A percentile compares a stretch with the other conserved stretches of the same genome.
Evolutionary conservation across 2,329 filamentous ascomycete species (phyloP).

Genomic region (Calonectria henricotiae): DNA sequence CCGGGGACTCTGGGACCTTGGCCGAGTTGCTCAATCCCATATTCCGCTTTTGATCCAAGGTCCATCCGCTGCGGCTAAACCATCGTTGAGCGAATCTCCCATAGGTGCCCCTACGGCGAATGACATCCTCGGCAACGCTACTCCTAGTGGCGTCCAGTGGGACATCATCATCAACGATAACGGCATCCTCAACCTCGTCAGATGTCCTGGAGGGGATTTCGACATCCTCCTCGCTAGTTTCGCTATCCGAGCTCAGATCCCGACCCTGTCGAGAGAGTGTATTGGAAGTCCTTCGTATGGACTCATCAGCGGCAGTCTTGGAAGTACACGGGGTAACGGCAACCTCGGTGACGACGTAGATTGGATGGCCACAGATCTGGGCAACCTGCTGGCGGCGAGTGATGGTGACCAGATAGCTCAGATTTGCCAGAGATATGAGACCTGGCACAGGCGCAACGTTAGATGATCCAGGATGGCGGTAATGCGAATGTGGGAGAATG

Average conservation of each 20-base stretch:
- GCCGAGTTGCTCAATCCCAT: slow-evolving; percentile 75
- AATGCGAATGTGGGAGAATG: background rate
- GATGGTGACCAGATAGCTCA: slow-evolving; percentile 90
- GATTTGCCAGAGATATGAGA: slow-evolving; percentile 85
- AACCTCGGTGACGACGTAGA: slow-evolving; percentile 92
- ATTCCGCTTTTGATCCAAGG: slow-evolving; percentile 77
- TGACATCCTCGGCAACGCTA: slow-evolving; percentile 91
- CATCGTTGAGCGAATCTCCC: slow-evolving; percentile 91
- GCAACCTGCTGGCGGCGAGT: slow-evolving; percentile 91
- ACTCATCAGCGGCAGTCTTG: slow-evolving; percentile 80
- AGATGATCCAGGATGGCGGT: slow-evolving; percentile 28
- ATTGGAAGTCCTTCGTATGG: slow-evolving; percentile 75
- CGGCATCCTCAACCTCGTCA: slow-evolving; percentile 65
- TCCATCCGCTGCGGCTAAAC: slow-evolving; percentile 91
- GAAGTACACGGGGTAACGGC: slow-evolving; percentile 91
- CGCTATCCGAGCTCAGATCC: slow-evolving; percentile 62
- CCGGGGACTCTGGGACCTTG: slow-evolving; percentile 41
- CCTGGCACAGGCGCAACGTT: slow-evolving; percentile 68
- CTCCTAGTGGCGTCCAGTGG: slow-evolving; percentile 61
- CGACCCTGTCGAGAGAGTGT: slow-evolving; percentile 61
- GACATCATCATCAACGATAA: slow-evolving; percentile 56
- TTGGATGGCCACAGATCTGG: slow-evolving; percentile 83
- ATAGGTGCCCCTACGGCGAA: slow-evolving; percentile 86
- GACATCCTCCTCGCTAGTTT: slow-evolving; percentile 67
- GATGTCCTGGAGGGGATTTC: slow-evolving; percentile 56